Conservation (phyloP, 2,329 filamentous ascomycete species). For the Stenocarpella maydis region DNA sequence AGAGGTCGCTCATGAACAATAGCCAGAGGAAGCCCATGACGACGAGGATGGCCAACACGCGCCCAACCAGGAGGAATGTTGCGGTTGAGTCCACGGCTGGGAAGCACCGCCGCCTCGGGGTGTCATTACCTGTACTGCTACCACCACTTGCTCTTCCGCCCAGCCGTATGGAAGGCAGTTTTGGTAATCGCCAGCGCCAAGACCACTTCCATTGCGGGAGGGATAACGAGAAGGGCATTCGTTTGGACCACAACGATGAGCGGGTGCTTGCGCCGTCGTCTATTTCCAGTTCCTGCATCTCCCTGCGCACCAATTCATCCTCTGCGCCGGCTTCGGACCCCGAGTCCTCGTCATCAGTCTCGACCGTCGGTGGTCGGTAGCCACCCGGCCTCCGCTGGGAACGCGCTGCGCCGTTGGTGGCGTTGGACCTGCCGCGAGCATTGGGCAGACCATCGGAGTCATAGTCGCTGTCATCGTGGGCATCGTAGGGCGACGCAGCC, state of each 20-base stretch:
- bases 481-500: constrained; percentile 62
- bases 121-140: constrained; percentile 39
- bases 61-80: constrained; percentile 70
- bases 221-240: constrained; percentile 61
- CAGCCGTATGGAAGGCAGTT: constrained; percentile 55
- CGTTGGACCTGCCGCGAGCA: constrained; percentile 52
- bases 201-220: constrained; percentile 64
- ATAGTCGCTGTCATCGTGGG: constrained; percentile 57
- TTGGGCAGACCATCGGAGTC: constrained; percentile 79
- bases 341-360: constrained; percentile 74
- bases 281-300: constrained; percentile 90
- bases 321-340: constrained; percentile 58
- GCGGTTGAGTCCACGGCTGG: constrained; percentile 53
- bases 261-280: constrained; percentile 44
- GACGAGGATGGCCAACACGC: constrained; percentile 77
- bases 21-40: constrained; percentile 83
- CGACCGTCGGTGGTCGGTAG: constrained; percentile 84
- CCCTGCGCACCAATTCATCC: constrained; percentile 74
- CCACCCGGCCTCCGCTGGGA: constrained; percentile 56
- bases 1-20: constrained; percentile 85
- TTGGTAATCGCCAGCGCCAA: constrained; percentile 62
- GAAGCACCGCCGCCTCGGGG: constrained; percentile 37
- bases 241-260: constrained; percentile 61
- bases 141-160: constrained; percentile 35
- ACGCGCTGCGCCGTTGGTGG: constrained; percentile 43